A percentile compares a stretch with the other conserved stretches of the same genome.
phyloP scores from a whole-genome alignment of 306 rosid species.

The Pueraria montana region DNA sequence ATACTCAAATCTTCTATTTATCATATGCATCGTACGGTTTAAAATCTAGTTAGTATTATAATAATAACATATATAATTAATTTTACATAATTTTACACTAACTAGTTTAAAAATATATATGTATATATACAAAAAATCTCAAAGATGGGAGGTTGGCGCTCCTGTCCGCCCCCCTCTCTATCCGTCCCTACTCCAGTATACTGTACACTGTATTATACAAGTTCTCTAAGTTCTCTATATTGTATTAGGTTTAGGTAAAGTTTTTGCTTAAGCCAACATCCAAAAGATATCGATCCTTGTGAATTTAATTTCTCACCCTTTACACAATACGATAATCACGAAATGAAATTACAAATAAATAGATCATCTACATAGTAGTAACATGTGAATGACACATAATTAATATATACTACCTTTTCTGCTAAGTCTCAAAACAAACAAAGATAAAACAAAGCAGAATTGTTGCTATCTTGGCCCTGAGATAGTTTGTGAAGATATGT shows the following conservation, averaged over 20 bases:
- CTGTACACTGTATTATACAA: too few relatives aligned
- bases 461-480: slow-evolving; percentile 88
- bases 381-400: neutral
- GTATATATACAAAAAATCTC: too few relatives aligned
- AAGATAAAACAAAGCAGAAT: neutral
- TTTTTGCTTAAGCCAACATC: neutral
- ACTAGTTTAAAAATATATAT: too few relatives aligned
- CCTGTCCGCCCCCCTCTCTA: too few relatives aligned
- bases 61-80: too few relatives aligned
- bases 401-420: neutral
- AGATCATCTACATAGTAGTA: neutral
- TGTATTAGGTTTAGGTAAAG: neutral
- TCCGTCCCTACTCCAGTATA: too few relatives aligned
- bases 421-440: neutral
- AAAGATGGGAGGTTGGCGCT: too few relatives aligned
- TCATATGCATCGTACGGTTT: too few relatives aligned
- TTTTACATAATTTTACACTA: too few relatives aligned
- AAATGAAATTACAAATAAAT: neutral
- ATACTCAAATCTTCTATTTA: too few relatives aligned
- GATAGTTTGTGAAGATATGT: slow-evolving; percentile 77
- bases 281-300: neutral
- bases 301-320: neutral
- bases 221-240: too few relatives aligned
- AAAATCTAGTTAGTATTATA: too few relatives aligned
- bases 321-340: neutral